phyloP scores from a whole-genome alignment of 257 asterid species.

The Petrea volubilis region DNA sequence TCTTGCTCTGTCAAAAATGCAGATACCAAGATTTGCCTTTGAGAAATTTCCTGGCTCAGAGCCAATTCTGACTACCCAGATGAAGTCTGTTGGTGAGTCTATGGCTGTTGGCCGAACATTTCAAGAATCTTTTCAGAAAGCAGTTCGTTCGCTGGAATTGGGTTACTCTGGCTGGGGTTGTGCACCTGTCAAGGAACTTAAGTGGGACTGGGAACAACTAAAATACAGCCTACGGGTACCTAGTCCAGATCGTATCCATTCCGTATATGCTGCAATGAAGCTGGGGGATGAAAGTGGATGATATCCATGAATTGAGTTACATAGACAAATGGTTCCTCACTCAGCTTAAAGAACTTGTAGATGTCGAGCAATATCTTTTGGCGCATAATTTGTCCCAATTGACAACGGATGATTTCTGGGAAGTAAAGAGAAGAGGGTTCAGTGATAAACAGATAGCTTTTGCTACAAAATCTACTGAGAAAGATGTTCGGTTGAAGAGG shows the following conservation, averaged over 20 bases:
- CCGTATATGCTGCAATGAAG: conserved; percentile 94
- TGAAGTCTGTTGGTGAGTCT: conserved; percentile 98
- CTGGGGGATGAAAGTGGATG: conserved; percentile 93
- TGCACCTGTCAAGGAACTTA: conserved; percentile 76
- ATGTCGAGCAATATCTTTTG: conserved; percentile 78
- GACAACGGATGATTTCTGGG: conserved; percentile 81
- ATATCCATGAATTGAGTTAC: conserved; percentile 72
- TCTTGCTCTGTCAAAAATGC: conserved; percentile 29
- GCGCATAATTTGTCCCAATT: conserved; percentile 56
- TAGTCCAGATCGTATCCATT: conserved; percentile 84
- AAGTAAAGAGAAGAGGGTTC: conserved; percentile 95
- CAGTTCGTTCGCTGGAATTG: conserved; percentile 81
- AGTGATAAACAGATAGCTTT: conserved; percentile 92
- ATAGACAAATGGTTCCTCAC: conserved; percentile 93
- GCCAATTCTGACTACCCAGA: conserved; percentile 91
- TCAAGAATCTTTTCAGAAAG: conserved; percentile 98
- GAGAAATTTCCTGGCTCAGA: conserved; percentile 99
- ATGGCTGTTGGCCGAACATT: conserved; percentile 99
- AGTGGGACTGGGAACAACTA: conserved; percentile 81
- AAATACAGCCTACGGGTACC: conserved; percentile 90
- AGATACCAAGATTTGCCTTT: conserved; percentile 95
- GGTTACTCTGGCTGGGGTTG: conserved; percentile 97
- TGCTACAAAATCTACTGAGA: conserved; percentile 75
- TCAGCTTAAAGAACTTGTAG: conserved; percentile 86
- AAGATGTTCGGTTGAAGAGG: conserved; percentile 75